Conservation (phyloP, 1,284 basidiomycete species). For the Austropuccinia psidii region DNA sequence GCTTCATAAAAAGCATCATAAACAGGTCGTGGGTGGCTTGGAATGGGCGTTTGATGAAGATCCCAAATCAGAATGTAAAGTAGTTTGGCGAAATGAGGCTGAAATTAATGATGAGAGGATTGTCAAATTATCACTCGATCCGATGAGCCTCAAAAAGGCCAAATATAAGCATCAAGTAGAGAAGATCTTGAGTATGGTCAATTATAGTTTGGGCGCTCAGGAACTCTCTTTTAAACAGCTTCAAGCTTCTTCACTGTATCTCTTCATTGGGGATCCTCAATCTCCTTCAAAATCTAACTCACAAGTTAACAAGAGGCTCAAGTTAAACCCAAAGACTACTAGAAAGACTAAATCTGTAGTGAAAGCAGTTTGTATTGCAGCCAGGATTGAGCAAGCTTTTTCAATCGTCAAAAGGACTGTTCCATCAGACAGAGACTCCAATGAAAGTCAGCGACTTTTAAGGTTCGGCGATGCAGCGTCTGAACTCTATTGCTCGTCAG, state of each 20-base stretch:
- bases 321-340: too few relatives aligned
- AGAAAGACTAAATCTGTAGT: neutral
- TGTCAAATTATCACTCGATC: slow-evolving; percentile 12
- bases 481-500: slow-evolving; percentile 51
- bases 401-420: neutral
- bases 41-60: slow-evolving; percentile 43
- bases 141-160: neutral
- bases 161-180: neutral
- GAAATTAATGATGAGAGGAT: slow-evolving; percentile 38
- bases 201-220: slow-evolving; percentile 5
- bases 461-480: slow-evolving; percentile 47
- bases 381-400: slow-evolving; percentile 7
- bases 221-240: neutral
- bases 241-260: neutral
- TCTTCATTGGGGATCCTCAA: neutral
- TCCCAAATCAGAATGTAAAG: slow-evolving; percentile 13
- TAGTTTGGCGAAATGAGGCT: slow-evolving; percentile 41
- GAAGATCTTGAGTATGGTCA: slow-evolving; percentile 9
- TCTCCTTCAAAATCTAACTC: neutral
- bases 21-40: slow-evolving; percentile 47
- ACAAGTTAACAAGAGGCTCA: neutral
- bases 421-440: neutral
- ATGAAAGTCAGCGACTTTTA: slow-evolving; percentile 17
- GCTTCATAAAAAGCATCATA: slow-evolving; percentile 49
- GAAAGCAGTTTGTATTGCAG: slow-evolving; percentile 23